Percentiles rank a stretch among this genome's conserved stretches.
Evolutionary conservation across 495 filamentous ascomycete species (phyloP).

Genomic region (Penicillium flavigenum): DNA sequence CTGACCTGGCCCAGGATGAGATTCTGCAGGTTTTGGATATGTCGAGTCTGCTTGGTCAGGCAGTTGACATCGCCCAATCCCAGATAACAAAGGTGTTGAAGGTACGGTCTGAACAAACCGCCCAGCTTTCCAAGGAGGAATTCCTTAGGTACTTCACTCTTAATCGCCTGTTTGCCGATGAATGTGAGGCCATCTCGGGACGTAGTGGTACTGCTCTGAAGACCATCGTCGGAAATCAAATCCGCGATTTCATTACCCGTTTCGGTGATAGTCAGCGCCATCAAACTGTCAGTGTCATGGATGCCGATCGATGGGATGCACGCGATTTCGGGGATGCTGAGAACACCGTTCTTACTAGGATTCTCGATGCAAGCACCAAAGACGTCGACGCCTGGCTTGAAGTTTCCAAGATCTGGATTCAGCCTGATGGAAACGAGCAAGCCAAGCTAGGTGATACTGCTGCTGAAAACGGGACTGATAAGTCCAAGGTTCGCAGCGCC

Average conservation of each 20-base stretch:
- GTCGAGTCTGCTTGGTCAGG: conserved; percentile 89
- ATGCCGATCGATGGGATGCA: conserved; percentile 85
- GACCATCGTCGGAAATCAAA: conserved; percentile 85
- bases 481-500: conserved; percentile 70
- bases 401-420: conserved; percentile 69
- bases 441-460: conserved; percentile 31
- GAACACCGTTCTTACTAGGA: conserved; percentile 59
- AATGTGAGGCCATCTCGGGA: conserved; percentile 94
- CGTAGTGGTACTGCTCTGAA: conserved; percentile 81
- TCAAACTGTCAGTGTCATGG: conserved; percentile 77
- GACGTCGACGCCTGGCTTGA: conserved; percentile 74
- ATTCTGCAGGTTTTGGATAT: conserved; percentile 84
- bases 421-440: conserved; percentile 33
- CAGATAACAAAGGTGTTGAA: conserved; percentile 90
- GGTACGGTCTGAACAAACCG: conserved; percentile 83
- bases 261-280: conserved; percentile 77
- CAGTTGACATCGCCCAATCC: conserved; percentile 88
- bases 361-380: conserved; percentile 76
- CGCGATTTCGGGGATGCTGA: conserved; percentile 76
- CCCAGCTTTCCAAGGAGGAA: conserved; percentile 65
- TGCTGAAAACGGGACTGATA: conserved; percentile 56
- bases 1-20: conserved; percentile 64
- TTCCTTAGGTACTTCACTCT: conserved; percentile 93
- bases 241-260: conserved; percentile 78
- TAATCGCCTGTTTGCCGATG: conserved; percentile 91